Evolutionary conservation across 257 asterid genomes (phyloP), one percentile per base, ranked within the genome.

Genomic region (Penstemon barbatus): DNA sequence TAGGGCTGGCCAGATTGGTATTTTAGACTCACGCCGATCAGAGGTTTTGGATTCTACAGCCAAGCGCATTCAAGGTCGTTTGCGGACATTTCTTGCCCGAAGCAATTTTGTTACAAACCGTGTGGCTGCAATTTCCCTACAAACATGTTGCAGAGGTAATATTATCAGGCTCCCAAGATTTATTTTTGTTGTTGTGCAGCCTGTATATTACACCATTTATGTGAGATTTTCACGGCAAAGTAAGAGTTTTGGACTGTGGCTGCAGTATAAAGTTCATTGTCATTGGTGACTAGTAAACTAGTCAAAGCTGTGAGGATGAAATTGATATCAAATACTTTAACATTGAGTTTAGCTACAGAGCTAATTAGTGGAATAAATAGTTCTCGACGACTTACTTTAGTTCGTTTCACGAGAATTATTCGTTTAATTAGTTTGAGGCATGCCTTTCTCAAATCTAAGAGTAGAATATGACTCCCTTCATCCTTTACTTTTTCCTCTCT

Each of bases 1-100:
- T 72, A 79, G 99, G 78, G 99, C 99, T 68, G 99, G 96, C 58
- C 99, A 93, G 84, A 93, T 90, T 78, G 99, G 84, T 69, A 74
- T 90, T 69, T 72, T 93, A 81, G 97, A 93, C 71, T 86, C 92
- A 19, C 89, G 91, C 4, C 92, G 99, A 69, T 84, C 91, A 38
- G 99, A 86, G 84, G 95, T 90, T 77, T 75, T 93, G 80, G 97
- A 93, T 77, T 80, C 82, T 69, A 93, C 99, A 57, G 96, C 95
- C 67, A 93, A 79, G 81, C 81, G 76, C 65, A 86, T 93, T 80
- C 99, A 93, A 84, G 81, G 92, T 57, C 78, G 76, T 65, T 66
- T 90, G 69, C 86, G 89, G 71, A 87, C 96, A 74, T 87, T 64
- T 82, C 63, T 87, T 75, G 87, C 92, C 8, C 92, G 74, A 75